Percentiles rank a stretch among this genome's conserved stretches.
Evolutionary conservation across 2,329 filamentous ascomycete species (phyloP).

Genomic region (Apiospora marii): DNA sequence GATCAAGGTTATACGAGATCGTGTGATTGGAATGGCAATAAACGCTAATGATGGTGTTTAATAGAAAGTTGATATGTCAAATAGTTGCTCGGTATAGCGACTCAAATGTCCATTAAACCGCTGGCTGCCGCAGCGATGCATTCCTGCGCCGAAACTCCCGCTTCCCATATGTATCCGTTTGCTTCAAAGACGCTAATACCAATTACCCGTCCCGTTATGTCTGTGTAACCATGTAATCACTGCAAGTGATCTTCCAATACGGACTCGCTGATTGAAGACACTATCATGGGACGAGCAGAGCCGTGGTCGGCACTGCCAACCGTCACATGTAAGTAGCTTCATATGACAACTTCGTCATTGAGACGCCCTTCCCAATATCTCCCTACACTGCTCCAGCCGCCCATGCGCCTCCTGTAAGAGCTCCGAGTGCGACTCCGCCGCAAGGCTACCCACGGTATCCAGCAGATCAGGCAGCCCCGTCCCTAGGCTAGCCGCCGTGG

Average conservation of each 20-base stretch:
- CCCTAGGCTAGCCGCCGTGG: slow-evolving; percentile 72
- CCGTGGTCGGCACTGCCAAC: too few species aligned
- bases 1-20: not conserved
- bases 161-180: not conserved
- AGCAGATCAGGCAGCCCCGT: slow-evolving; percentile 56
- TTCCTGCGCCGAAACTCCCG: not conserved
- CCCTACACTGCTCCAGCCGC: slow-evolving; percentile 74
- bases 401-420: slow-evolving; percentile 79
- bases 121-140: not conserved
- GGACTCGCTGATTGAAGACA: too few species aligned
- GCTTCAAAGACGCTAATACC: not conserved
- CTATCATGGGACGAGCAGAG: too few species aligned
- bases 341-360: not conserved
- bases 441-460: slow-evolving; percentile 51
- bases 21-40: not conserved
- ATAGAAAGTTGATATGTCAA: not conserved
- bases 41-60: not conserved
- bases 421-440: slow-evolving; percentile 65
- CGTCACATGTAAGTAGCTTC: not conserved
- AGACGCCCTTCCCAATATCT: slow-evolving; percentile 43
- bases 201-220: not conserved
- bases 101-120: not conserved
- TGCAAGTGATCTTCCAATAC: not conserved
- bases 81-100: not conserved
- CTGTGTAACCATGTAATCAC: not conserved